A percentile compares a stretch with the other conserved stretches of the same genome.
Conservation (phyloP, 2,329 filamentous ascomycete genomes). For the Monilinia aucupariae region DNA sequence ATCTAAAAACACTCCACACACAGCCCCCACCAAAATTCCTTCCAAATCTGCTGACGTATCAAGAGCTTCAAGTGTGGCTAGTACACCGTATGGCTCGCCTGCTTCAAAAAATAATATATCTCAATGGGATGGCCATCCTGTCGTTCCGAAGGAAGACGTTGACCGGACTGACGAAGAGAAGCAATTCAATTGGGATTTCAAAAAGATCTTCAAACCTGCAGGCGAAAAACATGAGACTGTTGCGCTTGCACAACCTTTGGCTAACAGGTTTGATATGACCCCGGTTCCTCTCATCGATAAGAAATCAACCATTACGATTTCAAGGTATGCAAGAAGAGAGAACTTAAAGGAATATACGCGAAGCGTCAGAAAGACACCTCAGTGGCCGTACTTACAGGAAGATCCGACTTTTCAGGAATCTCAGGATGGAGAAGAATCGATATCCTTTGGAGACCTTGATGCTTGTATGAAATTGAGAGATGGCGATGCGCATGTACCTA, state of each 20-base stretch:
- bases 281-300: conserved; percentile 44
- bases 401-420: conserved; percentile 42
- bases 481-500: conserved; percentile 1
- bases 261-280: conserved; percentile 41
- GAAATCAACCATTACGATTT: conserved; percentile 42
- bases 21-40: conserved; percentile 10
- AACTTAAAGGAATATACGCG: conserved; percentile 42
- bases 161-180: conserved; percentile 31
- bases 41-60: conserved; percentile 13
- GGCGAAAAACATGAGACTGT: conserved; percentile 39
- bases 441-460: conserved; percentile 29
- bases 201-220: conserved; percentile 38
- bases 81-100: conserved; percentile 19
- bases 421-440: conserved; percentile 22
- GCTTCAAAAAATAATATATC: conserved; percentile 14
- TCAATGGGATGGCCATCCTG: conserved; percentile 16
- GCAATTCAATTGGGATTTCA: conserved; percentile 39
- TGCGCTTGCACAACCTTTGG: conserved; percentile 44
- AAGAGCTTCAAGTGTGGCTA: conserved; percentile 22
- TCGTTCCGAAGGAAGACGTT: conserved; percentile 13
- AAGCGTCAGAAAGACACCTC: conserved; percentile 39
- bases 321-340: conserved; percentile 41
- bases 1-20: conserved; percentile 8
- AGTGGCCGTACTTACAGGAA: conserved; percentile 40
- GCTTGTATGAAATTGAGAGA: conserved; percentile 28